phyloP scores from a whole-genome alignment of 495 filamentous ascomycete genomes.

The Penicillium cataractarum region DNA sequence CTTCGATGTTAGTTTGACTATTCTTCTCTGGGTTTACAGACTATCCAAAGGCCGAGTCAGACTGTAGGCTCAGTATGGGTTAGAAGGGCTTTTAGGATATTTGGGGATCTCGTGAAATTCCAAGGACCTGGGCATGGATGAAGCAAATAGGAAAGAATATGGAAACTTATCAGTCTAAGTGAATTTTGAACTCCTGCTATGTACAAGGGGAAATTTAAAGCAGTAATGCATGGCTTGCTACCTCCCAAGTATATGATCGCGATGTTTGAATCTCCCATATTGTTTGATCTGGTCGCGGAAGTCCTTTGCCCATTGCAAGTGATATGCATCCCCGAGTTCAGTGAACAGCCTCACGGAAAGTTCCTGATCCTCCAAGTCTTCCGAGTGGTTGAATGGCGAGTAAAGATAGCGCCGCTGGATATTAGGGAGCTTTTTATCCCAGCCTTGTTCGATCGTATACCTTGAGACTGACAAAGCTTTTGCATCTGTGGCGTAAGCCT shows the following conservation, averaged over 20 bases:
- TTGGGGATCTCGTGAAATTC: too few relatives aligned
- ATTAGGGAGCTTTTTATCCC: neutral
- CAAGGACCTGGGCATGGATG: too few relatives aligned
- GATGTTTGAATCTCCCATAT: neutral
- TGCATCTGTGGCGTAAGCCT: neutral
- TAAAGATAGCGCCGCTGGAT: neutral
- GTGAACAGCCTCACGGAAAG: neutral
- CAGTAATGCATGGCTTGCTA: neutral
- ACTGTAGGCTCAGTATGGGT: too few relatives aligned
- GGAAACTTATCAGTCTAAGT: neutral
- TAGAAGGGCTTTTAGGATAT: too few relatives aligned
- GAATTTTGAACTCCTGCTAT: neutral
- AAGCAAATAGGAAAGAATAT: neutral
- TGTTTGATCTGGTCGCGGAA: neutral
- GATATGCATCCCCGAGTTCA: neutral
- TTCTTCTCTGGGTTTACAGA: constrained; percentile 12
- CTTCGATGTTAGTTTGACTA: constrained; percentile 36
- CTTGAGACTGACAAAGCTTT: neutral
- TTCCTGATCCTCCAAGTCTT: neutral
- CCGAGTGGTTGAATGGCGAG: neutral
- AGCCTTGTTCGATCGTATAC: neutral
- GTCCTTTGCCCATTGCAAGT: neutral
- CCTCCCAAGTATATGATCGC: neutral
- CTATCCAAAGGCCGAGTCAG: constrained; percentile 16
- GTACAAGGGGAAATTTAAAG: neutral